A percentile compares a stretch with the other conserved stretches of the same genome.
phyloP scores from a whole-genome alignment of 257 asterid genomes.

The Mitragyna speciosa region DNA sequence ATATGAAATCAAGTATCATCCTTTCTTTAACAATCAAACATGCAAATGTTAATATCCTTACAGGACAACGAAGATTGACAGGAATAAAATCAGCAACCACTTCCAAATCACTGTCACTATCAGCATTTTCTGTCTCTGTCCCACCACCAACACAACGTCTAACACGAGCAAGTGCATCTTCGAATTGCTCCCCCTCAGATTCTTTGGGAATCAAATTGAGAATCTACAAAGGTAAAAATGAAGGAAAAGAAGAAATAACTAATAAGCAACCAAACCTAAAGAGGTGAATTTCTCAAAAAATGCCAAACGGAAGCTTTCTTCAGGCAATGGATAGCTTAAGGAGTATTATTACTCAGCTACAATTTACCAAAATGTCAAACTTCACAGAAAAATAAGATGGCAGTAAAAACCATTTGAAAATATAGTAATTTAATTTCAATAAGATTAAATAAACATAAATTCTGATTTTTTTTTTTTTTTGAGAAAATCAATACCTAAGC shows the following conservation, averaged over 20 bases:
- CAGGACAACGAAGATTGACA: slow-evolving; percentile 98
- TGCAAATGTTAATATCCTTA: slow-evolving; percentile 42
- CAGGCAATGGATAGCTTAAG: neutral
- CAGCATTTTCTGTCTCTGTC: slow-evolving; percentile 84
- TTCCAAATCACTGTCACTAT: slow-evolving; percentile 96
- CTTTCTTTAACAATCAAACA: neutral
- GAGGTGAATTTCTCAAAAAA: neutral
- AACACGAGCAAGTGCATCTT: slow-evolving; percentile 83
- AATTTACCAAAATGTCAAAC: neutral
- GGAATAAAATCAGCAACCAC: slow-evolving; percentile 94
- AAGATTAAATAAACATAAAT: neutral
- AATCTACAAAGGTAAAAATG: slow-evolving; percentile 44
- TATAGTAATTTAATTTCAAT: neutral
- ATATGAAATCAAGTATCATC: neutral
- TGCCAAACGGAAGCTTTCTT: neutral
- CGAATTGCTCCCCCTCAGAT: slow-evolving; percentile 84
- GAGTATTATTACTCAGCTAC: neutral
- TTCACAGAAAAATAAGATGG: neutral
- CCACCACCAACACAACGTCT: slow-evolving; percentile 78
- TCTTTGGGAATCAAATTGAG: slow-evolving; percentile 81
- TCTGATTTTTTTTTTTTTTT: neutral
- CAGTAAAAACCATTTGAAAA: neutral
- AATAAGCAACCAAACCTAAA: neutral
- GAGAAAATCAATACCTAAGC: neutral
- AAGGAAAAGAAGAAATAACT: slow-evolving; percentile 20